Conservation (phyloP, 179 eudicot species). For the Gypsophila paniculata region DNA sequence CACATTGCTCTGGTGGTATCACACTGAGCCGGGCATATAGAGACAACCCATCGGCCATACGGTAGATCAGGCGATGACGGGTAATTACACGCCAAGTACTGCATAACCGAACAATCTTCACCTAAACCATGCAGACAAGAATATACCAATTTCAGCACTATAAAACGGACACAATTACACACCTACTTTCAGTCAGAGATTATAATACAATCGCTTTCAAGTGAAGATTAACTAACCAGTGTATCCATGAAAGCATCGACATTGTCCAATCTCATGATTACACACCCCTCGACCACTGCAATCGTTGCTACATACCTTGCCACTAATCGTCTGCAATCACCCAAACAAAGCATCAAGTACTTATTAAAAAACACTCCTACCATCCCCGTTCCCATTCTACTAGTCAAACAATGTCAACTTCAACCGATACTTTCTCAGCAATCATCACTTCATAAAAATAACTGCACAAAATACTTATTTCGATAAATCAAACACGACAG, state of each 20-base stretch:
- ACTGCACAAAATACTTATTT: not conserved
- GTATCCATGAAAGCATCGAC: constrained; percentile 87
- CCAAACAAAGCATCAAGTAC: not conserved
- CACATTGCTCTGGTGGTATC: constrained; percentile 90
- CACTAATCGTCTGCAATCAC: constrained; percentile 50
- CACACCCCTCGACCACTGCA: constrained; percentile 88
- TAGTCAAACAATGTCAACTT: not conserved
- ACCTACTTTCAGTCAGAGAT: not conserved
- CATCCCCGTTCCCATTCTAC: not conserved
- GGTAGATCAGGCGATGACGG: constrained; percentile 60
- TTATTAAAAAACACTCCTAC: not conserved
- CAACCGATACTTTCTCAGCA: not conserved
- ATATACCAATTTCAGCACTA: not conserved
- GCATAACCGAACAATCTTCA: constrained; percentile 57
- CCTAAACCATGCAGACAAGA: constrained; percentile 43
- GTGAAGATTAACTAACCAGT: constrained; percentile 46
- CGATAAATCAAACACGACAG: not conserved
- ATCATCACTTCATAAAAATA: no score
- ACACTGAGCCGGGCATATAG: constrained; percentile 82
- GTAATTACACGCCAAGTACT: constrained; percentile 64
- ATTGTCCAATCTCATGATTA: constrained; percentile 67
- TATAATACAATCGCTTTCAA: not conserved
- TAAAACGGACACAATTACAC: not conserved
- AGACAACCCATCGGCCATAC: constrained; percentile 85
- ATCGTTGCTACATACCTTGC: constrained; percentile 57